Conservation (phyloP, 257 asterid species). For the Leonotis leonurus region DNA sequence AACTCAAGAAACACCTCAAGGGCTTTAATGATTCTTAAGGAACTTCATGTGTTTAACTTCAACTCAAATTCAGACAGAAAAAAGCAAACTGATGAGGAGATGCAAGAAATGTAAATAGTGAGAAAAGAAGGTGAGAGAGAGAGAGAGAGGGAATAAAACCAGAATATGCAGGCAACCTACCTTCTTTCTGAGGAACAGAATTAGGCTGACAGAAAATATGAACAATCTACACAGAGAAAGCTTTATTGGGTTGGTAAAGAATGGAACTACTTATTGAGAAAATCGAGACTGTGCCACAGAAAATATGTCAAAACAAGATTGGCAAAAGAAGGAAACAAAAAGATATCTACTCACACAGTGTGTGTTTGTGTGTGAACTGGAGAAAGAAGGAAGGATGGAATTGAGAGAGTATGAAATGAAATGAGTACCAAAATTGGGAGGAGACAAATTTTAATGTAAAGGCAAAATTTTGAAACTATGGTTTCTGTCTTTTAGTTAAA, state of each 20-base stretch:
- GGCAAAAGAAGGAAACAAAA: neutral
- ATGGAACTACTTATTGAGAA: slow-evolving; percentile 32
- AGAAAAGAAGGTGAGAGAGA: slow-evolving; percentile 13
- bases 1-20: slow-evolving; percentile 10
- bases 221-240: slow-evolving; percentile 8
- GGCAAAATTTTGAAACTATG: slow-evolving; percentile 22
- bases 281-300: slow-evolving; percentile 17
- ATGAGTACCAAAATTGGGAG: neutral
- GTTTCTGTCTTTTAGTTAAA: slow-evolving; percentile 17
- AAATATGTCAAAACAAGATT: slow-evolving; percentile 18
- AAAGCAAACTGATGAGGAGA: neutral
- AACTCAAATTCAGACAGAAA: neutral
- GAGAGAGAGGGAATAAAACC: slow-evolving; percentile 22
- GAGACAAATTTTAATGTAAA: slow-evolving; percentile 16
- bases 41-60: neutral
- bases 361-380: slow-evolving; percentile 10
- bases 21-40: neutral
- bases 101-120: neutral
- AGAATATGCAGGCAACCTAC: slow-evolving; percentile 32
- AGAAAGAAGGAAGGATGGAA: neutral
- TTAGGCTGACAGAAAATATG: slow-evolving; percentile 12
- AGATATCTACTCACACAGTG: neutral
- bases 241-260: slow-evolving; percentile 22
- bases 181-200: slow-evolving; percentile 25
- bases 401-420: slow-evolving; percentile 2